Conservation (phyloP, 2,329 filamentous ascomycete species). For the Fusarium cyanostomum region DNA sequence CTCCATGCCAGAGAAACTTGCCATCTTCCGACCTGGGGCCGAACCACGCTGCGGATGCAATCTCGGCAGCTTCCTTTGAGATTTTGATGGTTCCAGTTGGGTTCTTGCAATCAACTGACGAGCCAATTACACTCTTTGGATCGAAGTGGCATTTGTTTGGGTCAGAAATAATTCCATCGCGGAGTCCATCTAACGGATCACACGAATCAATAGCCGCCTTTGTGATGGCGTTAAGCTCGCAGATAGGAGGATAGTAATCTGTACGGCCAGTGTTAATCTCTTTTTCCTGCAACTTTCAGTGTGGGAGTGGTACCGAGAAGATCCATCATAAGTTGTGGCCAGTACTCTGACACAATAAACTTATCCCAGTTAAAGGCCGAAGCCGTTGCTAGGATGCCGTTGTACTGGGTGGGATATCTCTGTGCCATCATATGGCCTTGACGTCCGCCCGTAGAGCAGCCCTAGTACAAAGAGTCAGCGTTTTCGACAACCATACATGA, state of each 20-base stretch:
- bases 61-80: conserved; percentile 6
- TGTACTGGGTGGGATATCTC: conserved; percentile 61
- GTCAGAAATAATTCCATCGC: conserved; percentile 37
- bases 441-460: conserved; percentile 65
- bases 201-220: conserved; percentile 48
- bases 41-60: conserved; percentile 12
- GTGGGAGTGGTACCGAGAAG: neutral
- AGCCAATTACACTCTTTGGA: conserved; percentile 28
- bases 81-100: neutral
- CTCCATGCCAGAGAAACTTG: conserved; percentile 26
- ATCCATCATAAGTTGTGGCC: conserved; percentile 40
- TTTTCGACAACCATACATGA: too few relatives aligned
- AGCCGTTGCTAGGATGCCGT: conserved; percentile 61
- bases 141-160: conserved; percentile 35
- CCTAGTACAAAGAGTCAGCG: neutral
- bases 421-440: conserved; percentile 64
- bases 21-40: conserved; percentile 12
- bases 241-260: conserved; percentile 44
- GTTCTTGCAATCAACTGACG: conserved; percentile 14
- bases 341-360: conserved; percentile 25
- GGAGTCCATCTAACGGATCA: conserved; percentile 36
- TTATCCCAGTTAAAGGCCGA: conserved; percentile 54
- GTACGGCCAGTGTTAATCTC: neutral
- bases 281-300: neutral
- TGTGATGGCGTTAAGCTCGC: conserved; percentile 48